These are phyloP conservation scores for Gigaspora rosea DNA, from an alignment of 192 early-diverging fungal genomes.

Conservation along the genomic window DNA sequence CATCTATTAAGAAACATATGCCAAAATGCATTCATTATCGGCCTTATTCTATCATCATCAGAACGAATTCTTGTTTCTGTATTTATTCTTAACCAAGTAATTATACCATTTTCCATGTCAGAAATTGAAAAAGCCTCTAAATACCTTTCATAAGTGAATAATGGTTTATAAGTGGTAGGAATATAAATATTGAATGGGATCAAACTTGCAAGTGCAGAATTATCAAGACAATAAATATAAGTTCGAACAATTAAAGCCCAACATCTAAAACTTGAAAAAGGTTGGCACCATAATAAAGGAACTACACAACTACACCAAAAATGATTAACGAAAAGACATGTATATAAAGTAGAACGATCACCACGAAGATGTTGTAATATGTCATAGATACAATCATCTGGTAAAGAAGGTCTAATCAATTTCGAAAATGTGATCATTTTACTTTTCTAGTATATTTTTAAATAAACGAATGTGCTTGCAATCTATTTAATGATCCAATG, in stretches of 20 bases:
- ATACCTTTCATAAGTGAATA: not conserved
- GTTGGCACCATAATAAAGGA: not conserved
- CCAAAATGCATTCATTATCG: not conserved
- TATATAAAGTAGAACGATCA: not conserved
- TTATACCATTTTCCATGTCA: not conserved
- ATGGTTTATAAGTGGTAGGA: not conserved
- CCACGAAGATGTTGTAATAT: not conserved
- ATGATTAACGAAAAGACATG: not conserved
- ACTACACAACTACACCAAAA: not conserved
- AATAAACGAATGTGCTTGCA: no score
- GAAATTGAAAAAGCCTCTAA: not conserved
- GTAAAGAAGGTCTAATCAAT: not conserved
- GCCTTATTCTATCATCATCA: not conserved
- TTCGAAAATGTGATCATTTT: no score
- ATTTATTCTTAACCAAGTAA: not conserved
- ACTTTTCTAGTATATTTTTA: no score
- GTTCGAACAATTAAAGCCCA: not conserved
- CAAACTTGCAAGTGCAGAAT: not conserved
- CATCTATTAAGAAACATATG: not conserved
- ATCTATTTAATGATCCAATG: no score
- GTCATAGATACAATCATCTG: conserved; percentile 1
- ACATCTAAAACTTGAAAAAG: conserved; percentile 3
- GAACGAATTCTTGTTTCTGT: not conserved
- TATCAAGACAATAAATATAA: not conserved
- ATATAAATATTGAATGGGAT: not conserved